Evolutionary conservation across 352 stramenopile species (phyloP).

Genomic region (Pythium aphanidermatum): DNA sequence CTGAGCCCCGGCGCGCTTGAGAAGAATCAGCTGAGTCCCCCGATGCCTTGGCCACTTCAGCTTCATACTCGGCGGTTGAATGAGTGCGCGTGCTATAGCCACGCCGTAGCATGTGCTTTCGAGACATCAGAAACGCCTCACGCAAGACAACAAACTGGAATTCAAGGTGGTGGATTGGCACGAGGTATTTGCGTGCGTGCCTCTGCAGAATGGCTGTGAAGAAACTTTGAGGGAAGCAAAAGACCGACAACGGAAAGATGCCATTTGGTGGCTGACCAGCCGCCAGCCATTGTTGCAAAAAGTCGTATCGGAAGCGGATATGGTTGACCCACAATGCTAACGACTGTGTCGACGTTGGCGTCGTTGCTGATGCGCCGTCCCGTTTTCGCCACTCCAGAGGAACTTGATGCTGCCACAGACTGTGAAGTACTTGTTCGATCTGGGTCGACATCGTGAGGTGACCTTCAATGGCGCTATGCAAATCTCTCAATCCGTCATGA

Average conservation of each 20-base stretch:
- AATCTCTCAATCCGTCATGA: conserved; percentile 26
- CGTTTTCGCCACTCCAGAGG: conserved; percentile 46
- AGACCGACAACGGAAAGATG: conserved; percentile 54
- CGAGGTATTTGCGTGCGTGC: conserved; percentile 53
- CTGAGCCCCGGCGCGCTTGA: too few species aligned
- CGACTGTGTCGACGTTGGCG: conserved; percentile 27
- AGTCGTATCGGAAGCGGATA: conserved; percentile 45
- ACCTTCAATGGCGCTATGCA: conserved; percentile 57
- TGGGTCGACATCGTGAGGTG: conserved; percentile 44
- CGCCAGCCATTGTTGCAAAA: conserved; percentile 46
- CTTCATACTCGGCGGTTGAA: conserved; percentile 13
- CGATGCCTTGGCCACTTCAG: conserved; percentile 12
- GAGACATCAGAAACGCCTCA: conserved; percentile 14
- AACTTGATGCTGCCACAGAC: conserved; percentile 42
- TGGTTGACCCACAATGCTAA: conserved; percentile 53
- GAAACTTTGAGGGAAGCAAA: conserved; percentile 70
- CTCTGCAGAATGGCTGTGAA: conserved; percentile 76
- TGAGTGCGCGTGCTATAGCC: conserved; percentile 3
- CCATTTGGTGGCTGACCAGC: conserved; percentile 20
- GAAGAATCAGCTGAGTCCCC: neutral
- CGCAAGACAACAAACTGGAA: conserved; percentile 49
- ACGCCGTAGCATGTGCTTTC: conserved; percentile 14
- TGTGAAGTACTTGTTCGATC: conserved; percentile 50
- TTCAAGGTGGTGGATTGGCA: conserved; percentile 72
- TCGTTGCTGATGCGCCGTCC: conserved; percentile 24